Evolutionary conservation across 2,329 filamentous ascomycete genomes (phyloP).

Genomic region (Trematosphaeria pertusa): DNA sequence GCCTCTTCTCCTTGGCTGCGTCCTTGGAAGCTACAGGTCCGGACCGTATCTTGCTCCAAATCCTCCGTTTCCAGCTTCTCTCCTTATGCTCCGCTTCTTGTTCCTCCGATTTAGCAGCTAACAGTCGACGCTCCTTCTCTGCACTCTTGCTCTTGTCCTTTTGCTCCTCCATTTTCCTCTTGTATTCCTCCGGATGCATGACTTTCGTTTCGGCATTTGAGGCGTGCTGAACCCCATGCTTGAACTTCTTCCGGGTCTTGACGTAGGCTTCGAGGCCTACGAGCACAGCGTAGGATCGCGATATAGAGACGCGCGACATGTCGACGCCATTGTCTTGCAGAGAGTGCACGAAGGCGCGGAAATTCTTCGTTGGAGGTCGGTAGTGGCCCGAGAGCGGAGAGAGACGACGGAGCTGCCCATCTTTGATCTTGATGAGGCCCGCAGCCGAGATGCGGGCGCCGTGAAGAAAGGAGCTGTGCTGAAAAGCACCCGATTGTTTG

Average conservation of each 20-base stretch:
- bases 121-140: constrained; percentile 64
- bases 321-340: constrained; percentile 78
- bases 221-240: constrained; percentile 59
- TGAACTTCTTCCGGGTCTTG: constrained; percentile 70
- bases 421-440: constrained; percentile 83
- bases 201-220: constrained; percentile 65
- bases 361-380: constrained; percentile 81
- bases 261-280: constrained; percentile 83
- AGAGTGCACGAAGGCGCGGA: constrained; percentile 78
- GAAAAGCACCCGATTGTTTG: constrained; percentile 86
- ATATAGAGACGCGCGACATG: constrained; percentile 78
- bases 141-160: constrained; percentile 67
- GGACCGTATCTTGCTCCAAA: constrained; percentile 39
- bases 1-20: constrained; percentile 32
- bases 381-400: constrained; percentile 79
- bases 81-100: constrained; percentile 53
- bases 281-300: constrained; percentile 80
- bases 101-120: constrained; percentile 50
- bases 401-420: constrained; percentile 76
- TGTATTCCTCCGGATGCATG: constrained; percentile 65
- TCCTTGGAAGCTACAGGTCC: constrained; percentile 24
- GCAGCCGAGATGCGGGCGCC: constrained; percentile 82
- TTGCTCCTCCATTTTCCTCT: constrained; percentile 53
- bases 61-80: constrained; percentile 37
- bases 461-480: constrained; percentile 88